phyloP scores from a whole-genome alignment of 768 basidiomycete species.

The Terana coerulea region DNA sequence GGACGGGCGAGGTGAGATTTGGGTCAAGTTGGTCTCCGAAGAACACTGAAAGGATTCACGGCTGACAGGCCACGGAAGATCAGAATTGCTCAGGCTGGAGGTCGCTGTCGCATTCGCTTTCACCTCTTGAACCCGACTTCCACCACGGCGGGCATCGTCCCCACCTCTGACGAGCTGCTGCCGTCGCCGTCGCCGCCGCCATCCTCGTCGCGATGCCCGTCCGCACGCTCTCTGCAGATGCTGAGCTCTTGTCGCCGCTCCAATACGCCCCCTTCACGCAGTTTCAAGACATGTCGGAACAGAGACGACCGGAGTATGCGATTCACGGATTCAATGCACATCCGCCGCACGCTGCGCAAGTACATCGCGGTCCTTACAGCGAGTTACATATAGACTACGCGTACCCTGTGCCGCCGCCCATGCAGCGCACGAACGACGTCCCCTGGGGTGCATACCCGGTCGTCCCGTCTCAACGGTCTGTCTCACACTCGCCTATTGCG shows the following conservation, averaged over 20 bases:
- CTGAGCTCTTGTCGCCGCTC: constrained; percentile 9
- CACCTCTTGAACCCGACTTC: background rate
- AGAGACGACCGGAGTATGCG: background rate
- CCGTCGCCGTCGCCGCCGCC: background rate
- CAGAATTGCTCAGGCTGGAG: constrained; percentile 8
- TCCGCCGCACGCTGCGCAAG: background rate
- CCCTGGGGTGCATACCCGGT: background rate
- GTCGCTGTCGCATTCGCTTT: constrained; percentile 8
- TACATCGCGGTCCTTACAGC: background rate
- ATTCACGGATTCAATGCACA: background rate
- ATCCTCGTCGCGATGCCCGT: constrained; percentile 15
- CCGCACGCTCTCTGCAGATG: constrained; percentile 11
- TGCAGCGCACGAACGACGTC: background rate
- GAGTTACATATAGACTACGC: background rate
- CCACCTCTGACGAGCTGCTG: constrained; percentile 1
- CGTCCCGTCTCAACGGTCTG: background rate
- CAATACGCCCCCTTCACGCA: constrained; percentile 1
- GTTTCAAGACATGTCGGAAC: background rate
- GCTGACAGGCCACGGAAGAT: constrained; percentile 9
- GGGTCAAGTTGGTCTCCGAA: background rate
- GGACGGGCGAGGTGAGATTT: background rate
- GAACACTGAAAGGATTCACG: constrained; percentile 1
- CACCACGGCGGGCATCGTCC: constrained; percentile 16
- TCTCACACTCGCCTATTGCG: background rate
- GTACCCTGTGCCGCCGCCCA: constrained; percentile 2